These are phyloP conservation scores for Tetradesmus obliquus DNA, from an alignment of 139 green algal genomes.

Conservation along the genomic window DNA sequence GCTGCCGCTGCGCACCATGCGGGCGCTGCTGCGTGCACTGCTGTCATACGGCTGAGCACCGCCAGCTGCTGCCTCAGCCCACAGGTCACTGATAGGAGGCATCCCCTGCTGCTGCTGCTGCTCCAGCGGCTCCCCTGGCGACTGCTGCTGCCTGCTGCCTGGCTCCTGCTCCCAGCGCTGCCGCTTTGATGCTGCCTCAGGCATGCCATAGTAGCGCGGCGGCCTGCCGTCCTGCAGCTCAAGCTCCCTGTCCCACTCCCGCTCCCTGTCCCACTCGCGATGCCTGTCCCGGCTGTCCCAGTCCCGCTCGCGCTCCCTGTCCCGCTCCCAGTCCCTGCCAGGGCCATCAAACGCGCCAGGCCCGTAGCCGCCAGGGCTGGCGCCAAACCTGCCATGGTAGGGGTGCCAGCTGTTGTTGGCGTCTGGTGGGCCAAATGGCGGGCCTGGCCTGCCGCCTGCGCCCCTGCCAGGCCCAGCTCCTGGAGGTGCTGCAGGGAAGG, in stretches of 20 bases:
- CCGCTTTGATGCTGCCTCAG: background rate
- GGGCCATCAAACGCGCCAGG: background rate
- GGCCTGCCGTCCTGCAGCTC: slow-evolving; percentile 6
- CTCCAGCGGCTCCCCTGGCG: background rate
- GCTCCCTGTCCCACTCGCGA: slow-evolving; percentile 21
- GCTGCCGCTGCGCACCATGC: background rate
- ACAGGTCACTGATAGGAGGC: slow-evolving; percentile 36
- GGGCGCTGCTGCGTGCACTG: background rate
- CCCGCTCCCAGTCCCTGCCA: background rate
- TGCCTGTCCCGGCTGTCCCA: slow-evolving; percentile 18
- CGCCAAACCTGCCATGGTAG: background rate
- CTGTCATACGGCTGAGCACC: background rate
- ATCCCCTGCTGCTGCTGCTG: slow-evolving; percentile 11
- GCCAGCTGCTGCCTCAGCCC: slow-evolving; percentile 16
- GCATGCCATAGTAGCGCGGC: background rate
- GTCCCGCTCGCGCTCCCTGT: background rate
- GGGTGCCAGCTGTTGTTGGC: background rate
- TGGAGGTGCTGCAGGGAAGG: background rate
- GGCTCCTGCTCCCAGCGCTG: background rate
- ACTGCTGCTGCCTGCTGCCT: background rate
- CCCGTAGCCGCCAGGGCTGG: background rate
- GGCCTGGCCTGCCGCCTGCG: background rate
- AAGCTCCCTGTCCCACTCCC: background rate
- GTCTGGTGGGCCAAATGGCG: background rate
- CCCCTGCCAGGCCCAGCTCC: background rate